Evolutionary conservation across 306 rosid genomes (phyloP), one percentile per base, ranked within the genome.

Genomic region (Dicorynia guianensis): DNA sequence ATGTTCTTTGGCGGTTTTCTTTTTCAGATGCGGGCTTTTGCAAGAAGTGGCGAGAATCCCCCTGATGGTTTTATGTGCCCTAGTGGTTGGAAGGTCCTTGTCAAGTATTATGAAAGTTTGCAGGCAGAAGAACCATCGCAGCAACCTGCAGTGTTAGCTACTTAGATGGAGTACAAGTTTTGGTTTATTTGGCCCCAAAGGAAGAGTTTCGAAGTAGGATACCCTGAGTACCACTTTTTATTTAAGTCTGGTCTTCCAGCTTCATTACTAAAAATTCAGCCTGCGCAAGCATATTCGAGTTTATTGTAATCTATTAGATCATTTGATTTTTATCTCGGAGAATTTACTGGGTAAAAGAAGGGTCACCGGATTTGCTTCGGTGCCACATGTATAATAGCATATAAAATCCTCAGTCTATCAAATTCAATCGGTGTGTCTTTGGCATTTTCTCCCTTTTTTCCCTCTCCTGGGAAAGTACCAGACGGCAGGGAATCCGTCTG

Each of bases 41-140:
- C 99, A 3, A 92, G 81, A 83, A 96, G 73, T 0, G 97, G 99
- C 0, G 97, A 96, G 86, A 85, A 83, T 83, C 99, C 97, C 19
- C 99, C 99, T 0, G 93, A 92, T 52, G 99, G 99, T 42, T 96
- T 96, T 63, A 96, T 96, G 99, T 96, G 98, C 61, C 98, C 98
- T 11, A 77, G 86, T 35, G 99, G 99, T 70, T 92, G 99, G 99
- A 85, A 86, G 74, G 99, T 92, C 73, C 90, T 96, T 47, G 98
- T 92, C 39, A 79, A 87, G 46, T 89, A 96, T 68, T 92, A 96
- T 67, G 69, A 92, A 85, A 86, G 96, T 84, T 85, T 92, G 86
- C 97, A 96, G 74, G 85, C 81, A 1, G 89, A 89, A 81, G 98
- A 89, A 63, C 50, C 86, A 30, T 64, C 86, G 5, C 84, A 63